phyloP scores from a whole-genome alignment of 805 yeast species.

The Yarrowia yakushimensis region DNA sequence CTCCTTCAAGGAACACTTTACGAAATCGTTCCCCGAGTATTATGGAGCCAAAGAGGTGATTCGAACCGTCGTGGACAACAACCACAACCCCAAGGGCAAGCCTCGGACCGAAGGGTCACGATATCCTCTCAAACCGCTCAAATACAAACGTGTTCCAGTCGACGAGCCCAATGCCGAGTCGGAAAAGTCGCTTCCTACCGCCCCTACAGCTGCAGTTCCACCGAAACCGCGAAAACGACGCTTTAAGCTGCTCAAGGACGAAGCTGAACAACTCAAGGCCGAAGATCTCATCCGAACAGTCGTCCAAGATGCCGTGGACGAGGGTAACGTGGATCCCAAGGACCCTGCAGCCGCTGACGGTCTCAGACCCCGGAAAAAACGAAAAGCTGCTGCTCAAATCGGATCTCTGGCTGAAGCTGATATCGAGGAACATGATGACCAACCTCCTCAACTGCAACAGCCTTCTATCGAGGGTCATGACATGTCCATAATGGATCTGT shows the following conservation, averaged over 20 bases:
- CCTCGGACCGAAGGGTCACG: conserved; percentile 16
- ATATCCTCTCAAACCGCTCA: conserved; percentile 15
- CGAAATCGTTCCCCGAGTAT: background rate
- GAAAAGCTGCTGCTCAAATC: conserved; percentile 8
- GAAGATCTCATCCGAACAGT: conserved; percentile 11
- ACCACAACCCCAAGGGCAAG: conserved; percentile 17
- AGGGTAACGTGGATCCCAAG: background rate
- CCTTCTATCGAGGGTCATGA: background rate
- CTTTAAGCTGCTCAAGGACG: background rate
- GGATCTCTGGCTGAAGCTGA: conserved; percentile 14
- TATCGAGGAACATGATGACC: background rate
- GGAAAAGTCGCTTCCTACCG: background rate
- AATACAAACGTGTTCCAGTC: background rate
- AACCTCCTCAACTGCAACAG: background rate
- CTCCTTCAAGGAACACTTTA: conserved; percentile 1
- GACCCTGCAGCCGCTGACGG: conserved; percentile 21
- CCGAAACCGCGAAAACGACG: background rate
- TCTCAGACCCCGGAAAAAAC: background rate
- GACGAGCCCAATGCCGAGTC: conserved; percentile 18
- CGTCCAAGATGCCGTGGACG: conserved; percentile 9
- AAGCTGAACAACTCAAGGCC: conserved; percentile 12
- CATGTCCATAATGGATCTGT: background rate
- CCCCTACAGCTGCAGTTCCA: background rate
- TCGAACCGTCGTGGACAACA: conserved; percentile 21
- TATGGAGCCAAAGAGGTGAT: conserved; percentile 22